Evolutionary conservation across 1,284 basidiomycete species (phyloP).

Genomic region (Puccinia novopanici): DNA sequence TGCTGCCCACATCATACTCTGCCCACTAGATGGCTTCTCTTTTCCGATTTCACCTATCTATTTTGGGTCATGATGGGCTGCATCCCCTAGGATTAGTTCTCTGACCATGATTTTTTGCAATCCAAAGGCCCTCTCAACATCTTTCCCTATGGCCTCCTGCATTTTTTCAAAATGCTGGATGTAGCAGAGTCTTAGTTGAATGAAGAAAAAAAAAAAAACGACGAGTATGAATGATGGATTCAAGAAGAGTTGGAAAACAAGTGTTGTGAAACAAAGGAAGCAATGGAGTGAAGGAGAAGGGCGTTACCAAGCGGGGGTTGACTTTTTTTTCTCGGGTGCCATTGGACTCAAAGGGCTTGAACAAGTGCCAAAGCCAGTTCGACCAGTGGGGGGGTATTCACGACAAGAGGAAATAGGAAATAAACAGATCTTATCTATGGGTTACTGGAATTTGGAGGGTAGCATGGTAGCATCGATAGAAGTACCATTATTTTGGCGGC

Average conservation of each 20-base stretch:
- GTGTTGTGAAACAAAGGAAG: background rate
- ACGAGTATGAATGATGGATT: background rate
- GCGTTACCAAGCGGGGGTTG: background rate
- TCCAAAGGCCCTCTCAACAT: too few species aligned
- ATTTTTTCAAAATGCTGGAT: too few species aligned
- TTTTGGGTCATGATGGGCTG: too few species aligned
- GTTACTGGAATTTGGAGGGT: background rate
- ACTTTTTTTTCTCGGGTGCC: background rate
- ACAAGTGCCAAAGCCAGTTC: background rate
- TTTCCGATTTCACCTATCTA: too few species aligned
- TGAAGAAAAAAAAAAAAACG: background rate
- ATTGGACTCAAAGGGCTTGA: background rate
- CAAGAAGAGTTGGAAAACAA: too few species aligned
- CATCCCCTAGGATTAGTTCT: too few species aligned
- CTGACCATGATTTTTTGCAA: too few species aligned
- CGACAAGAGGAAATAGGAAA: background rate
- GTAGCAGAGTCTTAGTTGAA: too few species aligned
- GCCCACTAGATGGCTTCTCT: too few species aligned
- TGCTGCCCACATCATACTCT: too few species aligned
- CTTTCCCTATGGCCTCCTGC: too few species aligned
- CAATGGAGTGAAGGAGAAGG: background rate
- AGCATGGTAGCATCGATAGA: conserved; percentile 5
- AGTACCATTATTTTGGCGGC: background rate
- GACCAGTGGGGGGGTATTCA: background rate
- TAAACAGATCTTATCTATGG: background rate